These are phyloP conservation scores for Leavenworthia alabamica DNA, from an alignment of 345 rosid species.

Conservation along the genomic window DNA sequence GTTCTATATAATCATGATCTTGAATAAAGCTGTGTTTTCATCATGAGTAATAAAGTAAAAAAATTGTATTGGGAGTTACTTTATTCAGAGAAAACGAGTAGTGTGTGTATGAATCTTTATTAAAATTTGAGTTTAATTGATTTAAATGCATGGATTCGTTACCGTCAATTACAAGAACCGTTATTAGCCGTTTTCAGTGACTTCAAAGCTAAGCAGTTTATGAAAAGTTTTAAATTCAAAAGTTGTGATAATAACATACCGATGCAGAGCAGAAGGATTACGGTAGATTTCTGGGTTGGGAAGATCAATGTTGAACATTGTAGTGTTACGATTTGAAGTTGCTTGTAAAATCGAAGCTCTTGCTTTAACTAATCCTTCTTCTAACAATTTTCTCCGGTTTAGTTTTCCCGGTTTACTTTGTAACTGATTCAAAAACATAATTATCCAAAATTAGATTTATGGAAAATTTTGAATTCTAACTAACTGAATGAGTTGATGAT, in stretches of 20 bases:
- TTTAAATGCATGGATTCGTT: background rate
- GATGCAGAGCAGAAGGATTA: constrained; percentile 52
- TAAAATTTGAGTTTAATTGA: background rate
- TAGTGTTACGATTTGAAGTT: constrained; percentile 26
- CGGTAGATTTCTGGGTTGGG: constrained; percentile 36
- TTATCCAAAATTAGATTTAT: background rate
- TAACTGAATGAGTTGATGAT: background rate
- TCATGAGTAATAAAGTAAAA: constrained; percentile 16
- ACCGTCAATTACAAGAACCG: constrained; percentile 9
- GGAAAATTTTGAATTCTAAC: background rate
- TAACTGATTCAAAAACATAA: background rate
- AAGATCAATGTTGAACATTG: constrained; percentile 17
- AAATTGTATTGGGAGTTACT: background rate
- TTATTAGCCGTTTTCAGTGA: constrained; percentile 15
- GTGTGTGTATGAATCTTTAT: background rate
- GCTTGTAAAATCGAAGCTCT: constrained; percentile 56
- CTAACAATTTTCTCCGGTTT: constrained; percentile 36
- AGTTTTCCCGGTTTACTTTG: constrained; percentile 38
- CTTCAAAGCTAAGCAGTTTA: constrained; percentile 39
- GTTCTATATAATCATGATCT: no score
- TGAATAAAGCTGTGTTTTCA: constrained; percentile 16
- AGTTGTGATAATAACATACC: constrained; percentile 38
- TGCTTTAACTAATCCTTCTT: constrained; percentile 54
- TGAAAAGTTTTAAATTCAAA: background rate
- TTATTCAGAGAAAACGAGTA: constrained; percentile 20